Evolutionary conservation across 768 basidiomycete species (phyloP), one percentile per base, ranked within the genome.

Genomic region (Panus rudis): DNA sequence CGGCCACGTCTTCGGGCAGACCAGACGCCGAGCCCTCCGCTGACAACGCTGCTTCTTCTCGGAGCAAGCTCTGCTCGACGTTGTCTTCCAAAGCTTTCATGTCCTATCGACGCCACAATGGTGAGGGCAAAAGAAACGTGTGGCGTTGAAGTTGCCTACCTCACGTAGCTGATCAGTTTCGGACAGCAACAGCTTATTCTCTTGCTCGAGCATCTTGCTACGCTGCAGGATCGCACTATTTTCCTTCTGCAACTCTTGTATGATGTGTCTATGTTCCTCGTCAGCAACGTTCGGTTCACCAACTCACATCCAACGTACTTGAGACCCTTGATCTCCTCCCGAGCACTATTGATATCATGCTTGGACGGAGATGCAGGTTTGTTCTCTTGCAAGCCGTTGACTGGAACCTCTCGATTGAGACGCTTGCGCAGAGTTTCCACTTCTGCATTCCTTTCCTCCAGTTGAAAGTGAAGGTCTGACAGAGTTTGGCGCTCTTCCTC

Each of bases 211-310:
- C n/a, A 81, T 58, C 53, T 83, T 80, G 58, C 78, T 79, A 47
- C 75, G 75, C 47, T 88, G 83, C 6, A 72, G 62, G 1, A 74
- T 59, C 20, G 71, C 64, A 3, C 77, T 57, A 52, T 79, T 87
- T 63, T 96, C 92, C 53, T 85, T 84, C 56, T 88, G 86, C 30
- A 96, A 69, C 52, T 92, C 86, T 57, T 89, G 84, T 17, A 96
- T 79, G 53, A 96, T 89, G 54, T 90, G 83, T 63, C 87, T 89
- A 19, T n/a, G 10, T 10, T 30, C 16, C 10, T 30, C 16, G 28
- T 30, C 10, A 30, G 28, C 28, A 30, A 22, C 31, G 17, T 10
- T 20, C 11, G 20, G 11, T 16, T 16, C 38, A 14, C 48, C 35
- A 57, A 30, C 41, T 41, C 14, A 25, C 6, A 32, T 23, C 11